Percentiles rank a stretch among this genome's conserved stretches.
phyloP scores from a whole-genome alignment of 1,284 basidiomycete species.

The Trametes sp. region DNA sequence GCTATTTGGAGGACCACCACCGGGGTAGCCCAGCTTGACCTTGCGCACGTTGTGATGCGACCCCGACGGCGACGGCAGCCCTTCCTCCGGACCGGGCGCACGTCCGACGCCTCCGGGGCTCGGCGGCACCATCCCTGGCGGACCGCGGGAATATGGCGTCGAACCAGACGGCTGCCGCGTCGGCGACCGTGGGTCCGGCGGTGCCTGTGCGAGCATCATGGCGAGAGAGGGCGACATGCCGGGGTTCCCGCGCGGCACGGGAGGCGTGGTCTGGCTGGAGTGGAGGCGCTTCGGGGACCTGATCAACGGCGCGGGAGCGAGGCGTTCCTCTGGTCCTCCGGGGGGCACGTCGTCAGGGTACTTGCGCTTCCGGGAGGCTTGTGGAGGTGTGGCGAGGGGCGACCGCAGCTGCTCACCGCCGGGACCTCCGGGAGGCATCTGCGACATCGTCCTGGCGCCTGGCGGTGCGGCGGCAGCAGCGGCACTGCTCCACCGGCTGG shows the following conservation, averaged over 20 bases:
- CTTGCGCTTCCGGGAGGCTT: constrained; percentile 50
- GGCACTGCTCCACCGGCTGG: constrained; percentile 51
- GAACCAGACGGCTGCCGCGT: constrained; percentile 29
- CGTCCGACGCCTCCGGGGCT: constrained; percentile 21
- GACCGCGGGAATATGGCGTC: constrained; percentile 19
- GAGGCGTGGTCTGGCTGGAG: constrained; percentile 33
- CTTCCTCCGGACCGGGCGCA: constrained; percentile 11
- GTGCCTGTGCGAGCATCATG: constrained; percentile 43
- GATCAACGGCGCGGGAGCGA: constrained; percentile 31
- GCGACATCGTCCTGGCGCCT: constrained; percentile 26
- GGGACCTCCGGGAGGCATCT: constrained; percentile 27
- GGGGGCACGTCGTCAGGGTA: constrained; percentile 49
- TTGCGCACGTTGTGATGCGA: constrained; percentile 20
- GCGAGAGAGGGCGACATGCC: constrained; percentile 44
- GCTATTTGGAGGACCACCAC: constrained; percentile 11
- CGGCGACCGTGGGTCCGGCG: constrained; percentile 35
- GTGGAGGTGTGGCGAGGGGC: constrained; percentile 35
- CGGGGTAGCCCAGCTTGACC: constrained; percentile 23
- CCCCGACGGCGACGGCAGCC: constrained; percentile 21
- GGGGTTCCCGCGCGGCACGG: constrained; percentile 27
- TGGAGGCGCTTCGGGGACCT: constrained; percentile 37
- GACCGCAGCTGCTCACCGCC: constrained; percentile 31
- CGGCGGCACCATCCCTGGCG: constrained; percentile 25
- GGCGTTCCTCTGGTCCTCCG: constrained; percentile 30
- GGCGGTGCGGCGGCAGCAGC: constrained; percentile 42